Evolutionary conservation across 164 flowering plant genomes (phyloP), one percentile per base, ranked within the genome.

Genomic region (Berberis vulgaris): DNA sequence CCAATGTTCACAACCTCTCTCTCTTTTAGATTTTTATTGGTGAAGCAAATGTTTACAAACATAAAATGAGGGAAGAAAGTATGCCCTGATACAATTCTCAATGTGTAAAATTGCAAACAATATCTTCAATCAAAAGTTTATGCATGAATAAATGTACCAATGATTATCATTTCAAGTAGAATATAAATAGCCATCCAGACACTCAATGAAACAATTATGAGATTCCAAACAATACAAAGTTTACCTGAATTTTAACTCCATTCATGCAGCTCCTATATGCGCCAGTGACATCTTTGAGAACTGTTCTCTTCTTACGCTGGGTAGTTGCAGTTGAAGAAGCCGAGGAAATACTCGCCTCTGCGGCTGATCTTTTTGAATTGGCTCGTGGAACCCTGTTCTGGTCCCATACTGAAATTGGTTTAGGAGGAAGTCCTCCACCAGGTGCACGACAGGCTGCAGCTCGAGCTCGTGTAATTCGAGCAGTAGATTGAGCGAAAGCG

Each of bases 281-380:
- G 64, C 87, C 89, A 41, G 87, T 79, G 40, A 89, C 84, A 80
- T 92, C 89, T 76, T 77, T 82, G 56, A 92, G 86, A 54, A 80
- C 89, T 13, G 86, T 86, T 83, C 83, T 80, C 77, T 79, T 82
- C 81, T 86, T 88, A 55, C 66, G 70, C 67, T 80, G 83, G 41
- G 38, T 60, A 66, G 67, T 45, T 42, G 67, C 67, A 54, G 71
- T 61, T 57, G 47, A 70, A 38, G 70, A 42, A 66, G 69, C 68
- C 57, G 41, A 54, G 1, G 64, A 52, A 57, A 67, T 74, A 63
- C 75, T 81, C 62, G 77, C 83, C 70, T 80, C 84, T 63, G 71
- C 62, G 43, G 80, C 79, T 41, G 81, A 63, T 70, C 83, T 77
- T 67, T 84, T 84, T 6, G 79, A 69, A 60, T 65, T 79, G 58